Evolutionary conservation across 352 stramenopile genomes (phyloP).

Genomic region (Detonula confervacea): DNA sequence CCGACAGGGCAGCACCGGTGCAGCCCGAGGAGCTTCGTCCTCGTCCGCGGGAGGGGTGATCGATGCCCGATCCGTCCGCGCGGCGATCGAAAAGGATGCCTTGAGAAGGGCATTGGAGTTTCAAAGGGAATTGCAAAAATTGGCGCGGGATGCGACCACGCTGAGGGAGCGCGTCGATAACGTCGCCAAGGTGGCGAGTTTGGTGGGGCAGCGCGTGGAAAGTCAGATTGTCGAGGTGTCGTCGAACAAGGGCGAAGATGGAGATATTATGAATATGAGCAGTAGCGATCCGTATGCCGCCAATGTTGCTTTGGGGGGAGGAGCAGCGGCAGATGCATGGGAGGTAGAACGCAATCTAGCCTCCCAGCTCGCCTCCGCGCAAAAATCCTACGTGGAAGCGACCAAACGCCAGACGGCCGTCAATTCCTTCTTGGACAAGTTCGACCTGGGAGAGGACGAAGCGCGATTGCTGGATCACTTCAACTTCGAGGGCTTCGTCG

Average conservation of each 20-base stretch:
- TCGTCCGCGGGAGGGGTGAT: slow-evolving; percentile 28
- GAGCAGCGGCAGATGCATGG: slow-evolving; percentile 32
- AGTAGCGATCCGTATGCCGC: neutral
- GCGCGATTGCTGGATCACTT: slow-evolving; percentile 76
- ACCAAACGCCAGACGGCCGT: slow-evolving; percentile 60
- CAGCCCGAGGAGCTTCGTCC: too few species aligned
- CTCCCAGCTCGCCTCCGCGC: slow-evolving; percentile 50
- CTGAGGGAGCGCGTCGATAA: slow-evolving; percentile 57
- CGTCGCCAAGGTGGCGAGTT: slow-evolving; percentile 59
- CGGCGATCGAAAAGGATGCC: slow-evolving; percentile 81
- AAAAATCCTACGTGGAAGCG: slow-evolving; percentile 56
- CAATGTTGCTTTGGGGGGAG: neutral
- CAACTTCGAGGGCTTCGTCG: slow-evolving; percentile 73
- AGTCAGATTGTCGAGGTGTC: slow-evolving; percentile 18
- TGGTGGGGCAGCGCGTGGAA: slow-evolving; percentile 41
- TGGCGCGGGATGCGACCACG: slow-evolving; percentile 56
- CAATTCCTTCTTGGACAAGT: slow-evolving; percentile 81
- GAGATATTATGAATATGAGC: neutral
- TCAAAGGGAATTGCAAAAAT: slow-evolving; percentile 63
- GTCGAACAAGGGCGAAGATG: neutral
- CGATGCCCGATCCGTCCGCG: slow-evolving; percentile 73
- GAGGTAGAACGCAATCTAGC: slow-evolving; percentile 71
- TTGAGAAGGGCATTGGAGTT: slow-evolving; percentile 73
- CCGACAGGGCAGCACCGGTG: too few species aligned
- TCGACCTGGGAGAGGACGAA: slow-evolving; percentile 77